A percentile compares a stretch with the other conserved stretches of the same genome.
Conservation (phyloP, 2,329 filamentous ascomycete species). For the Cordyceps farinosa region DNA sequence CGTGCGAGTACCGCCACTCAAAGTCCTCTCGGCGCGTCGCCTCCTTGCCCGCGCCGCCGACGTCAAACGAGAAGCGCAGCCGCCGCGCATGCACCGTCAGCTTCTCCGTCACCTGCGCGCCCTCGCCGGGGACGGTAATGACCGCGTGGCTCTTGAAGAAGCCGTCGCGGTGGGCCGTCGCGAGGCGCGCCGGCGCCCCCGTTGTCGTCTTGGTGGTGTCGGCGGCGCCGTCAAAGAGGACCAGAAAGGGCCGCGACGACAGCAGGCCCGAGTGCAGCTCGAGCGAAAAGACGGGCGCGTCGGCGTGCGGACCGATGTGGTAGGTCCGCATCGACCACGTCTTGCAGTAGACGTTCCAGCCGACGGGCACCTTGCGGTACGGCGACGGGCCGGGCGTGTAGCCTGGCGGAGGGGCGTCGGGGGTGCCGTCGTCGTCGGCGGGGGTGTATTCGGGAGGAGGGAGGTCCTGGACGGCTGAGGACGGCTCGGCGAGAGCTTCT, state of each 20-base stretch:
- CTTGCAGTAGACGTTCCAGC: conserved; percentile 16
- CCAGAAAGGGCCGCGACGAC: conserved; percentile 14
- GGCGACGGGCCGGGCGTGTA: conserved; percentile 14
- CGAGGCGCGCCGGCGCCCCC: not conserved
- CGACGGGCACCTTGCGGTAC: conserved; percentile 5
- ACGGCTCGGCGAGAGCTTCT: not conserved
- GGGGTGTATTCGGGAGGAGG: not conserved
- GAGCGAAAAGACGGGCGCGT: conserved; percentile 7
- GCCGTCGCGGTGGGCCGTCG: conserved; percentile 13
- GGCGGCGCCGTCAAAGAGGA: conserved; percentile 12
- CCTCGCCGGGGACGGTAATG: conserved; percentile 12
- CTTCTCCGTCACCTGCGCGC: not conserved
- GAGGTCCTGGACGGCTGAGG: not conserved
- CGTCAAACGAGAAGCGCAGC: conserved; percentile 13
- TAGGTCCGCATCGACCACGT: conserved; percentile 1
- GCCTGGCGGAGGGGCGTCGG: conserved; percentile 6
- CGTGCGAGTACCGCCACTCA: conserved; percentile 19
- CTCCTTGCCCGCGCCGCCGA: conserved; percentile 1
- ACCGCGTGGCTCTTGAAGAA: conserved; percentile 9
- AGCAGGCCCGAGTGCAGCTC: conserved; percentile 6
- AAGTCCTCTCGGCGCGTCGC: not conserved
- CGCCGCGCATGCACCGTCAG: not conserved
- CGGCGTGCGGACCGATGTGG: conserved; percentile 10
- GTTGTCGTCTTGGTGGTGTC: not conserved
- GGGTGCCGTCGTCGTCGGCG: not conserved